Conservation (phyloP, 495 filamentous ascomycete species). For the Neurospora sp. region DNA sequence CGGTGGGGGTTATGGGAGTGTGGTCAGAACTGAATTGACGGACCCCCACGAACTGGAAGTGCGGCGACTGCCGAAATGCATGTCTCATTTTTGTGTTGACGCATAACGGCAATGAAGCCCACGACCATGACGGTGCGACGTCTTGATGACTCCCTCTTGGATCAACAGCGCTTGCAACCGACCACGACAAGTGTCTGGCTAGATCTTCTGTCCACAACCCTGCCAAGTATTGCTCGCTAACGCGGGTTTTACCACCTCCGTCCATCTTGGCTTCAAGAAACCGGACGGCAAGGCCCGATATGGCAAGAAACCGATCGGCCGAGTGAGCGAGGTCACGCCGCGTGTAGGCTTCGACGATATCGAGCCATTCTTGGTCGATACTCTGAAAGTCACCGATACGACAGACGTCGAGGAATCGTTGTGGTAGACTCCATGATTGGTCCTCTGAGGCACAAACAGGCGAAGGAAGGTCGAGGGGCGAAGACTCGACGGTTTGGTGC, state of each 20-base stretch:
- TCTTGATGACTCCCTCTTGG: slow-evolving; percentile 10
- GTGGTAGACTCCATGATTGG: slow-evolving; percentile 12
- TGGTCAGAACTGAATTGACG: background rate
- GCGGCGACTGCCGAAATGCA: slow-evolving; percentile 8
- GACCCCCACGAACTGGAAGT: slow-evolving; percentile 16
- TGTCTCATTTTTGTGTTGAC: slow-evolving; percentile 14
- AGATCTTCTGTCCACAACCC: slow-evolving; percentile 22
- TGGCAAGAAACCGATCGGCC: slow-evolving; percentile 21
- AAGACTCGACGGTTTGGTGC: slow-evolving; percentile 12
- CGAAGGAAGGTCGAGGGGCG: slow-evolving; percentile 1
- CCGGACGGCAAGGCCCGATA: slow-evolving; percentile 22
- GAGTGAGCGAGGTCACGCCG: slow-evolving; percentile 18
- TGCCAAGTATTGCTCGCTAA: slow-evolving; percentile 19
- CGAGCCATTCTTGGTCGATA: slow-evolving; percentile 23
- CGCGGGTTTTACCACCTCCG: slow-evolving; percentile 1
- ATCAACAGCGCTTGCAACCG: slow-evolving; percentile 11
- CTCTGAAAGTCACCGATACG: slow-evolving; percentile 13
- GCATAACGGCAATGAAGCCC: slow-evolving; percentile 17
- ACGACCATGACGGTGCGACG: slow-evolving; percentile 24
- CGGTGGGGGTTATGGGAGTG: background rate
- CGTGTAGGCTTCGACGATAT: slow-evolving; percentile 23
- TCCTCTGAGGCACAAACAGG: background rate
- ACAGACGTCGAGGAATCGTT: slow-evolving; percentile 18
- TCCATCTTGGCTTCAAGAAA: slow-evolving; percentile 21
- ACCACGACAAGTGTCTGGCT: slow-evolving; percentile 21